A percentile compares a stretch with the other conserved stretches of the same genome.
phyloP scores from a whole-genome alignment of 1,284 basidiomycete genomes.

The Phellopilus nigrolimitatus region DNA sequence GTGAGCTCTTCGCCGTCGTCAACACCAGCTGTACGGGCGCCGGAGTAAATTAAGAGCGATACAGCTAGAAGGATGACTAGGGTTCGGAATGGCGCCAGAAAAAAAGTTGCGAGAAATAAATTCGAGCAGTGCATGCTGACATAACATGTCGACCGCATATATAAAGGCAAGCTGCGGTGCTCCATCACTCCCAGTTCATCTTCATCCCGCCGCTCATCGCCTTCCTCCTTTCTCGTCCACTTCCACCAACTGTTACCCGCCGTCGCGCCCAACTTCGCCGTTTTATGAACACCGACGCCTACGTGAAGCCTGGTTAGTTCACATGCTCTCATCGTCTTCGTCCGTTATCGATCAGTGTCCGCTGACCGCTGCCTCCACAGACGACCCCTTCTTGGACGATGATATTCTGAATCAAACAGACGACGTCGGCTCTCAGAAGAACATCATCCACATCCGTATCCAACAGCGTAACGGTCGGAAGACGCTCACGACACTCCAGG shows the following conservation, averaged over 20 bases:
- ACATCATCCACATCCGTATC: slow-evolving; percentile 95
- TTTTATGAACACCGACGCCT: slow-evolving; percentile 92
- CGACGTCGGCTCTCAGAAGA: slow-evolving; percentile 77
- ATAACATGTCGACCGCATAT: not conserved
- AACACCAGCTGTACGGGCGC: too few species aligned
- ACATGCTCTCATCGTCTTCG: too few species aligned
- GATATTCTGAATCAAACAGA: slow-evolving; percentile 71
- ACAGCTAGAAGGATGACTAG: too few species aligned
- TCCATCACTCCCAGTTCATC: not conserved
- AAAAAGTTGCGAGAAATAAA: too few species aligned
- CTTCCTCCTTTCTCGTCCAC: too few species aligned
- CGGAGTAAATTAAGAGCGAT: too few species aligned
- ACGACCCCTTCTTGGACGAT: slow-evolving; percentile 88
- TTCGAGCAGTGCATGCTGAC: not conserved
- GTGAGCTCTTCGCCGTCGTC: not conserved
- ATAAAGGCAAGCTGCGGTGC: not conserved
- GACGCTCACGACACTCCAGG: slow-evolving; percentile 97
- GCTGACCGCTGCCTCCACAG: too few species aligned
- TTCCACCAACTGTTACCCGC: not conserved
- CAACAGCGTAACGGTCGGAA: slow-evolving; percentile 99
- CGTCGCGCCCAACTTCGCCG: slow-evolving; percentile 30
- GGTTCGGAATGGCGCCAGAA: too few species aligned
- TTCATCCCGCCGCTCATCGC: not conserved
- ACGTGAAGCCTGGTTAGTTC: too few species aligned
- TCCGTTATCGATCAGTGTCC: slow-evolving; percentile 33